Conservation (phyloP, 2,329 filamentous ascomycete species). For the Microascus cirrosus region DNA sequence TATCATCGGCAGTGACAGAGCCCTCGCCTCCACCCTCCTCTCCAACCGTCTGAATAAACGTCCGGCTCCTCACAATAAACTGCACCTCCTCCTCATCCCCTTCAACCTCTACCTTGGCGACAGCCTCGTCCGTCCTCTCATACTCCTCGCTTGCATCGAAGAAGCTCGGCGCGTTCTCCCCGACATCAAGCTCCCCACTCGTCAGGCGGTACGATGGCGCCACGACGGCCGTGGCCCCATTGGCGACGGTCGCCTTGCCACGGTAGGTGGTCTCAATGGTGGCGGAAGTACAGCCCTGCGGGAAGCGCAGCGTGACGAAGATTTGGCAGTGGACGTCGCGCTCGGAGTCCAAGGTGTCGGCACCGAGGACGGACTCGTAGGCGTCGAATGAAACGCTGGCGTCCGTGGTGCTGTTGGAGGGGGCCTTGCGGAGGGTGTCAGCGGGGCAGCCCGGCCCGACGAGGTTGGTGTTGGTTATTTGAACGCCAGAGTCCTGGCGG, state of each 20-base stretch:
- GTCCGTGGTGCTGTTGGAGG: background rate
- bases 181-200: background rate
- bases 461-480: slow-evolving; percentile 1
- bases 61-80: slow-evolving; percentile 1
- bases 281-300: slow-evolving; percentile 3
- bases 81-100: background rate
- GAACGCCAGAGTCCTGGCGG: slow-evolving; percentile 1
- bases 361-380: slow-evolving; percentile 4
- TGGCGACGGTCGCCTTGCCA: slow-evolving; percentile 1
- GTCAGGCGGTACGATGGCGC: background rate
- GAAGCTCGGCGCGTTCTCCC: background rate
- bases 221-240: background rate
- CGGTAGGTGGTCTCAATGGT: slow-evolving; percentile 1
- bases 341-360: background rate
- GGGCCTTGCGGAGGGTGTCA: background rate
- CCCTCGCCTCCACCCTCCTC: background rate
- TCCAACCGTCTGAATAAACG: background rate
- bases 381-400: slow-evolving; percentile 2
- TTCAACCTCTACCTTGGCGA: background rate
- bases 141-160: background rate
- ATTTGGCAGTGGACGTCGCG: slow-evolving; percentile 5
- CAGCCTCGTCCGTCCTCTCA: background rate
- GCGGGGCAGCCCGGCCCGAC: slow-evolving; percentile 4
- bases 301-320: slow-evolving; percentile 1
- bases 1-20: background rate